Conservation (phyloP, 2,329 filamentous ascomycete genomes). For the Fusarium sp. region DNA sequence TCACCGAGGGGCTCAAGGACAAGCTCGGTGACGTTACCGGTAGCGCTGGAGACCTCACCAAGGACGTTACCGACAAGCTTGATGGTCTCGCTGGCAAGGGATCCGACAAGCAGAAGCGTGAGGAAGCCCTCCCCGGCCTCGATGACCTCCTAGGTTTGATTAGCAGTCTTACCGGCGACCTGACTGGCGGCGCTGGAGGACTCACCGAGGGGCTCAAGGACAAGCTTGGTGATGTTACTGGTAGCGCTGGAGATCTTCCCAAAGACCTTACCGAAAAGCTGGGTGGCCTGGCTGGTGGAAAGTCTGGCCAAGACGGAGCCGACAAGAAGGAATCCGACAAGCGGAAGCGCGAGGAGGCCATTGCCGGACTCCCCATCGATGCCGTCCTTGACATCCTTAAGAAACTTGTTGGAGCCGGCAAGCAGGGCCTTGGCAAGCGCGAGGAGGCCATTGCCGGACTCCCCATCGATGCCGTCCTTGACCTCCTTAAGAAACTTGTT, state of each 20-base stretch:
- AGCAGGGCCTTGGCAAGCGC: not conserved
- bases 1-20: not conserved
- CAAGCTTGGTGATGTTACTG: not conserved
- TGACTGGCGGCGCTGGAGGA: not conserved
- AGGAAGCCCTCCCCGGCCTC: not conserved
- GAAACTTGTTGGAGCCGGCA: too few relatives aligned
- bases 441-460: not conserved
- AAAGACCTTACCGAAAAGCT: not conserved
- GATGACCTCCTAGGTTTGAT: not conserved
- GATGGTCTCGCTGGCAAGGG: not conserved
- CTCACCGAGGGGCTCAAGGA: not conserved
- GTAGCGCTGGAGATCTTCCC: not conserved
- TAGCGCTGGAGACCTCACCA: not conserved
- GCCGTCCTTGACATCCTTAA: too few relatives aligned
- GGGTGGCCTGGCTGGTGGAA: not conserved
- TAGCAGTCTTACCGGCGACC: not conserved
- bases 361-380: not conserved
- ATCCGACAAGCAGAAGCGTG: not conserved
- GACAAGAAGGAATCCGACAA: not conserved
- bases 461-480: not conserved
- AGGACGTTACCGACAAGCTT: not conserved
- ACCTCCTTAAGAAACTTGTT: too few relatives aligned
- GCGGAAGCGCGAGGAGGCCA: not conserved
- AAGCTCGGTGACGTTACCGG: not conserved
- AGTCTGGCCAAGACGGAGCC: not conserved